These are phyloP conservation scores for Coemansia sp. DNA, from an alignment of 192 early-diverging fungal species.

Conservation along the genomic window DNA sequence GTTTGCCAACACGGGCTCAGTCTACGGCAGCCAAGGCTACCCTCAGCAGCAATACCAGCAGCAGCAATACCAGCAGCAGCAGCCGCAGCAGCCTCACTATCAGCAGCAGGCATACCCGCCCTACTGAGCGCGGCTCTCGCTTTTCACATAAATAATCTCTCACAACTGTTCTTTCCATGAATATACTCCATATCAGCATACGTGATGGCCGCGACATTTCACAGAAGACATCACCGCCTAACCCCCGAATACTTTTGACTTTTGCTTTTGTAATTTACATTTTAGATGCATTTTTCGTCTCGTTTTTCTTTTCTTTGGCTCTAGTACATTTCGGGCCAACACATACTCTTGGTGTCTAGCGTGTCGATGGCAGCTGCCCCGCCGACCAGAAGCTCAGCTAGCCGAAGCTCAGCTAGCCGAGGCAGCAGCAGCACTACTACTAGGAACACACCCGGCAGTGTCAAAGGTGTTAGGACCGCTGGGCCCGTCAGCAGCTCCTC, in stretches of 20 bases:
- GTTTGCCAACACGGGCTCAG: slow-evolving; percentile 49
- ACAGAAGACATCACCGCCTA: not conserved
- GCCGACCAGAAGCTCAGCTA: not conserved
- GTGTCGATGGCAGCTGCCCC: not conserved
- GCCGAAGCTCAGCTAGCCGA: not conserved
- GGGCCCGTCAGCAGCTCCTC: not conserved
- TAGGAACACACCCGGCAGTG: not conserved
- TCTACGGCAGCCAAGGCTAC: slow-evolving; percentile 40
- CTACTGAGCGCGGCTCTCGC: slow-evolving; percentile 16
- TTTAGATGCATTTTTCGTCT: slow-evolving; percentile 2
- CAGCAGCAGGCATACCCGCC: slow-evolving; percentile 38
- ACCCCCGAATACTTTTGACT: not conserved
- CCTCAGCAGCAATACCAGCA: slow-evolving; percentile 25
- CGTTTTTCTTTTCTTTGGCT: slow-evolving; percentile 2
- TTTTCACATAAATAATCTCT: not conserved
- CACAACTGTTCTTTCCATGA: not conserved
- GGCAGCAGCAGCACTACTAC: not conserved
- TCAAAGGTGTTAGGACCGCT: not conserved
- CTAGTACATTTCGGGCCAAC: not conserved
- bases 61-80: slow-evolving; percentile 13
- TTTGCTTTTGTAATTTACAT: not conserved
- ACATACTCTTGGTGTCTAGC: not conserved
- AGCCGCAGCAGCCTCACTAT: slow-evolving; percentile 19
- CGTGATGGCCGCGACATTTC: not conserved
- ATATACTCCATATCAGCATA: not conserved